Percentiles rank a stretch among this genome's conserved stretches.
phyloP scores from a whole-genome alignment of 441 rosid genomes.

The Bocquillonia castaneifolia region DNA sequence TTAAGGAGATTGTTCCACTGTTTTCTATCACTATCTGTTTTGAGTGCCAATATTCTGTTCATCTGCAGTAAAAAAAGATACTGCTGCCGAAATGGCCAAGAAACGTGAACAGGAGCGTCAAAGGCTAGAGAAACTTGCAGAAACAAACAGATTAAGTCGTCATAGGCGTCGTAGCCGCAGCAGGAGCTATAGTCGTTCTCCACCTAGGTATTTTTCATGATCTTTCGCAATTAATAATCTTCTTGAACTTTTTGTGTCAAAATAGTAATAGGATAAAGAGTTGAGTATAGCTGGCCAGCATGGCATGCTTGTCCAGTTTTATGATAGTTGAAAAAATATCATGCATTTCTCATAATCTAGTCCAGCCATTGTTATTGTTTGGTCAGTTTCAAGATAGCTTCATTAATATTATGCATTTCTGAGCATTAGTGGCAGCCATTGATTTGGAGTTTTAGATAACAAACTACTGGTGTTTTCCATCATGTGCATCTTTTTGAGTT shows the following conservation, averaged over 20 bases:
- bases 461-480: background rate
- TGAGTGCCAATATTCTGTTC: background rate
- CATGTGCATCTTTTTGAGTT: background rate
- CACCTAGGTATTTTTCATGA: slow-evolving; percentile 56
- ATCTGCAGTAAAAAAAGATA: slow-evolving; percentile 83
- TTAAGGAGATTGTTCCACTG: background rate
- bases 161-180: slow-evolving; percentile 69
- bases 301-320: background rate
- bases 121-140: slow-evolving; percentile 82
- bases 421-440: background rate
- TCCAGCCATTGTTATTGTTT: background rate
- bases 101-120: slow-evolving; percentile 87
- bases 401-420: background rate
- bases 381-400: background rate
- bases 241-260: background rate
- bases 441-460: background rate
- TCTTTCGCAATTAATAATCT: background rate
- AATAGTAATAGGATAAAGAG: background rate
- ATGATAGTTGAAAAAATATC: background rate
- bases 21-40: background rate
- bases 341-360: background rate
- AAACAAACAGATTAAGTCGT: slow-evolving; percentile 69
- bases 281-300: background rate
- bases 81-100: slow-evolving; percentile 87
- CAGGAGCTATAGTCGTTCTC: slow-evolving; percentile 79